Conservation (phyloP, 495 filamentous ascomycete species). For the Xylaria longipes region DNA sequence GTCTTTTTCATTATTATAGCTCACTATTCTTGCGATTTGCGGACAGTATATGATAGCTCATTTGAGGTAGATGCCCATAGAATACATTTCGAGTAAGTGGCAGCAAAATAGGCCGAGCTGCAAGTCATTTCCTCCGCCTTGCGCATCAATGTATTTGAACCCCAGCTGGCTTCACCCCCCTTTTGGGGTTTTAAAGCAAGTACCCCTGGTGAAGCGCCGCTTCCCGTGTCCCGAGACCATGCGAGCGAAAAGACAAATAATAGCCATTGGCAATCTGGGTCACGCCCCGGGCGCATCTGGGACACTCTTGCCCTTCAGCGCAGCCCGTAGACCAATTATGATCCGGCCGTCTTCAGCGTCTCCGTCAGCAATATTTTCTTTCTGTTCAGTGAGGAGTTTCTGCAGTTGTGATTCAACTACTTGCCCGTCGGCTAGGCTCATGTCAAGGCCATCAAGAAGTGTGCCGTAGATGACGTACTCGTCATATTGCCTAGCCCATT, state of each 20-base stretch:
- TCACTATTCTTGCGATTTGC: neutral
- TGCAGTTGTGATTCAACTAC: constrained; percentile 29
- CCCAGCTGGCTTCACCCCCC: neutral
- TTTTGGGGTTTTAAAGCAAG: neutral
- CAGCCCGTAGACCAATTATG: constrained; percentile 9
- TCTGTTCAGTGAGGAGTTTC: constrained; percentile 20
- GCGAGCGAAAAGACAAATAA: neutral
- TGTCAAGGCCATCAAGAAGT: constrained; percentile 32
- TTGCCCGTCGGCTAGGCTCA: constrained; percentile 33
- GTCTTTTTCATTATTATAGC: neutral
- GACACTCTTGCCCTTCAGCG: constrained; percentile 16
- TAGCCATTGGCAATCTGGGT: neutral
- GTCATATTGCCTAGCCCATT: constrained; percentile 28
- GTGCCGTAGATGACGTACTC: constrained; percentile 31
- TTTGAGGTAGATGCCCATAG: neutral
- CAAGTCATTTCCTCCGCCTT: neutral
- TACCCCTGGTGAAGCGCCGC: neutral
- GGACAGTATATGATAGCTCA: neutral
- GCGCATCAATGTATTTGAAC: neutral
- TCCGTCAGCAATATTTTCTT: neutral
- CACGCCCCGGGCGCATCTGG: neutral
- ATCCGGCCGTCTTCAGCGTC: neutral
- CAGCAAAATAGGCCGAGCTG: neutral
- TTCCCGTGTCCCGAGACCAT: neutral
- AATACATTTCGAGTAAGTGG: neutral